Evolutionary conservation across 2,329 filamentous ascomycete species (phyloP), one percentile per base, ranked within the genome.

Genomic region (Aspergillus chevalieri): DNA sequence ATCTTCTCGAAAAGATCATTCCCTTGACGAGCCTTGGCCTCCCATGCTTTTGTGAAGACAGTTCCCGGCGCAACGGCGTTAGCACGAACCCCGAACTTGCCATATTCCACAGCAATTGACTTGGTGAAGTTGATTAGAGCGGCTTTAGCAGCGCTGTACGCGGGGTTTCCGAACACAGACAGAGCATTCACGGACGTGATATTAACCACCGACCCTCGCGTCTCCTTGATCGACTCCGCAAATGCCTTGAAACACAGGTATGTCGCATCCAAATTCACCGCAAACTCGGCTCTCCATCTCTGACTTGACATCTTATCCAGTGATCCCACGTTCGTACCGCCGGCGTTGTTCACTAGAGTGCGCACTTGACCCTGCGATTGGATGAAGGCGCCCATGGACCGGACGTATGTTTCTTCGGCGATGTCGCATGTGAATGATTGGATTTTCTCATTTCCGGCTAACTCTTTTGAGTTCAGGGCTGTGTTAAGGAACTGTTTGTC

Each of bases 101-200:
- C 65, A 33, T 56, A 60, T 47, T 60, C 57, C 14, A 57, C 53
- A 0, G 69, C 65, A 28, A 73, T 67, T 3, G 66, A 61, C 21
- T 64, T 60, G 38, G 69, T 68, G 55, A 74, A 66, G 2, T 71
- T 69, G 6, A 74, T 57, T 1, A 72, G 65, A 1, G 64, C 72
- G 19, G 72, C 65, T 51, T 72, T 73, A 2, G 69, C 66, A 17
- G 68, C 64, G 19, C 67, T 67, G 55, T 73, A 73, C 8, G 53
- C 57, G 2, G 57, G 57, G 46, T 60, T 57, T 6, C 57, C 57
- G 38, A 52, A 60, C n/a, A 53, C 48, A 10, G 49, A 48, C 7
- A 58, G 50, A 14, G 56, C 57, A 42, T 60, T 60, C 30, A 52
- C 56, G 10, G 56, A 60, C 3, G 55, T 51, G 15, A 60, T 53